phyloP scores from a whole-genome alignment of 202 grass and related monocot species.

The Hordeum pubiflorum region DNA sequence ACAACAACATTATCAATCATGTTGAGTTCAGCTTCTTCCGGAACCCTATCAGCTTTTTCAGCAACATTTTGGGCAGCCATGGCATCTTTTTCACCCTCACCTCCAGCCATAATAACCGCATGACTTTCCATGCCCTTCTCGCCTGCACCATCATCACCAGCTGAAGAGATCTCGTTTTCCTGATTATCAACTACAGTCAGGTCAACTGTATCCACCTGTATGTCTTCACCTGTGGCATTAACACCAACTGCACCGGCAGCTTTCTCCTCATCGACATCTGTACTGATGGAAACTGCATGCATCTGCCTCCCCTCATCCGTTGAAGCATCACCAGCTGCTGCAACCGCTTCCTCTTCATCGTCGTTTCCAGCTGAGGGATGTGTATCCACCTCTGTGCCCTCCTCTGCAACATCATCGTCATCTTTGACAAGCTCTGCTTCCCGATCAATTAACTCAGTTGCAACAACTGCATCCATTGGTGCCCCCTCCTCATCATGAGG shows the following conservation, averaged over 20 bases:
- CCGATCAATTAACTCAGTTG: neutral
- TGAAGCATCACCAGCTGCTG: neutral
- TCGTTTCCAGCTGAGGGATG: neutral
- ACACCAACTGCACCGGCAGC: constrained; percentile 9
- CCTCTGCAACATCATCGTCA: neutral
- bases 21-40: constrained; percentile 10
- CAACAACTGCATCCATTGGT: constrained; percentile 3
- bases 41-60: constrained; percentile 30
- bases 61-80: neutral
- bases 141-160: constrained; percentile 3
- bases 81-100: constrained; percentile 12
- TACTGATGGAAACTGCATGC: constrained; percentile 22
- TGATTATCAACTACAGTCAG: constrained; percentile 11
- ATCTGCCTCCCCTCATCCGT: constrained; percentile 22
- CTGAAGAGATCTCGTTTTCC: neutral
- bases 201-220: neutral
- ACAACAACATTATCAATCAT: constrained; percentile 23
- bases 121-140: constrained; percentile 22
- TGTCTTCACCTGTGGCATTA: constrained; percentile 7
- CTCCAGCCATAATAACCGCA: constrained; percentile 15
- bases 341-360: neutral
- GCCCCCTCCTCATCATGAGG: neutral
- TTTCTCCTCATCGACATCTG: neutral
- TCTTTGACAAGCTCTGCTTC: neutral
- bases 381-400: neutral